Evolutionary conservation across 495 filamentous ascomycete species (phyloP), one percentile per base, ranked within the genome.

Genomic region (Bacidia gigantensis): DNA sequence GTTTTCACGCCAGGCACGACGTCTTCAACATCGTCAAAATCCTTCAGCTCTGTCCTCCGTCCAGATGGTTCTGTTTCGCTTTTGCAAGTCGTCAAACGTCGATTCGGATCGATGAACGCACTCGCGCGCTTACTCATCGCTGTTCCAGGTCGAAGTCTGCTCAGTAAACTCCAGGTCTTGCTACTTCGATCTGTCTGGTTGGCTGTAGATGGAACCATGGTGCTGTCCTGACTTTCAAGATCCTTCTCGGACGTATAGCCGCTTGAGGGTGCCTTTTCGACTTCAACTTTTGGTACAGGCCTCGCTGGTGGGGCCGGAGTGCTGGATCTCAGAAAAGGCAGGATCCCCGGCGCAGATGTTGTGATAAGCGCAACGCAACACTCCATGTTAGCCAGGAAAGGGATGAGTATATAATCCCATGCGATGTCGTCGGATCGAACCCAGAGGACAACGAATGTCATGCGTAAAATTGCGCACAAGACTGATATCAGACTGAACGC

Each of bases 331-430:
- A 58, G 52, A 2, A 58, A 25, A 2, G 56, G 53, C n/a, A 58
- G 50, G 3, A 58, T 55, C 2, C 53, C 56, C 0, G 52, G 53
- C 7, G 54, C 35, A 14, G 56, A 58, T 20, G 56, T 58, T 11
- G 56, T 56, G 12, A 58, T 56, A 1, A 58, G 21, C 1, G 53
- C 53, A 2, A 58, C 44, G 22, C 53, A 58, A 11, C 42, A 25
- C 40, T 58, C 48, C 46, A 58, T 55, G 49, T 50, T 56, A 20
- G 46, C 20, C 25, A 58, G 49, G 20, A 58, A 52, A 3, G 56
- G 56, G 21, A 56, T 35, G 40, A 58, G 47, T 3, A 48, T 46
- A 42, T 51, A 56, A 18, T 58, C 51, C 56, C 56, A 58, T 7
- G 53, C 46, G 23, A 56, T 49, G 25, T 58, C 56, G 21, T 21